Evolutionary conservation across 2,329 filamentous ascomycete species (phyloP).

Genomic region (Cercospora zeina): DNA sequence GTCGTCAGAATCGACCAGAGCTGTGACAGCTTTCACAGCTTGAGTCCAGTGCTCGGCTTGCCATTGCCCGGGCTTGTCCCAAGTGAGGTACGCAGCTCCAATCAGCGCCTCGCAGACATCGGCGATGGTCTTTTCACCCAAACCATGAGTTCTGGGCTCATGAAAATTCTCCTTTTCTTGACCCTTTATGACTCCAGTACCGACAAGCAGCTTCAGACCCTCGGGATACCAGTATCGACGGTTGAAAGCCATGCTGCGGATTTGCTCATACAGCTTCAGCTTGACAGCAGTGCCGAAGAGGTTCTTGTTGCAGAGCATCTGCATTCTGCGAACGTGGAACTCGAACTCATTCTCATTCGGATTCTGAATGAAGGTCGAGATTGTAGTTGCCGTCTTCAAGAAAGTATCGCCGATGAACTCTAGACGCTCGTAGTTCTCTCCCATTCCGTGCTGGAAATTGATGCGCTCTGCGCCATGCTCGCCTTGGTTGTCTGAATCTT

Average conservation of each 20-base stretch:
- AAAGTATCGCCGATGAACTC: constrained; percentile 94
- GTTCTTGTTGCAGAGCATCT: constrained; percentile 87
- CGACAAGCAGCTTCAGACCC: constrained; percentile 69
- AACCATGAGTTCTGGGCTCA: constrained; percentile 58
- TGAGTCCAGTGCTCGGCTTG: constrained; percentile 56
- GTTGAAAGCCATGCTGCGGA: constrained; percentile 81
- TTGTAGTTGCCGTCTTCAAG: constrained; percentile 92
- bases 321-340: constrained; percentile 88
- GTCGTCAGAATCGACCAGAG: constrained; percentile 66
- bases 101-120: constrained; percentile 95
- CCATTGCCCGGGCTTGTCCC: constrained; percentile 49
- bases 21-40: constrained; percentile 65
- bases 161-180: constrained; percentile 46
- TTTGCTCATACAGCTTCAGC: constrained; percentile 68
- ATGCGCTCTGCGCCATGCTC: constrained; percentile 66
- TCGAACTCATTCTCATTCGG: constrained; percentile 80
- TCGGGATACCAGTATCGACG: constrained; percentile 85
- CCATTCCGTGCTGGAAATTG: constrained; percentile 82
- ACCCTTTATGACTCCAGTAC: constrained; percentile 45
- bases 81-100: constrained; percentile 70
- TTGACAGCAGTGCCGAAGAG: constrained; percentile 74
- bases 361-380: constrained; percentile 75
- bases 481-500: constrained; percentile 82
- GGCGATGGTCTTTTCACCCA: constrained; percentile 76
- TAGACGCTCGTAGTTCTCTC: constrained; percentile 88